Evolutionary conservation across 2,329 filamentous ascomycete species (phyloP).

Genomic region (Verticillium klebahnii): DNA sequence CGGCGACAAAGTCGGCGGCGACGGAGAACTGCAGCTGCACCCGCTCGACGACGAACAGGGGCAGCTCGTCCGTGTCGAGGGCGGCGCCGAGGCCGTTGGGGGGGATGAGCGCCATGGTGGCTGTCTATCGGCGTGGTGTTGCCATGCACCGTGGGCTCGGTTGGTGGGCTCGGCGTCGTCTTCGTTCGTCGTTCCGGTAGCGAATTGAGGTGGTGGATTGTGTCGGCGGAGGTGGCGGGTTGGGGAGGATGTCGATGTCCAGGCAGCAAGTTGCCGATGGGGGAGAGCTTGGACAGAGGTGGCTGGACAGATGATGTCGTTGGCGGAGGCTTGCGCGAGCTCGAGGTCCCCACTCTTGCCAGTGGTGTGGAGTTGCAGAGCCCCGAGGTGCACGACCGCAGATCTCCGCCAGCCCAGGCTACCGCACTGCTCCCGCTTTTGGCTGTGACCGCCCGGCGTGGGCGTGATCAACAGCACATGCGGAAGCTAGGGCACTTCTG

Average conservation of each 20-base stretch:
- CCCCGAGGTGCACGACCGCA: neutral
- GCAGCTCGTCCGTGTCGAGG: constrained; percentile 48
- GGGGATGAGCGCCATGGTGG: constrained; percentile 63
- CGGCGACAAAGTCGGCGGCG: constrained; percentile 91
- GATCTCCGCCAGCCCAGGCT: neutral
- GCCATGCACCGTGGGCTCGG: constrained; percentile 5
- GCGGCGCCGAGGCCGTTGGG: constrained; percentile 69
- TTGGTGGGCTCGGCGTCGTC: constrained; percentile 1
- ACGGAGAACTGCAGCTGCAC: constrained; percentile 94
- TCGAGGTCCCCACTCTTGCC: neutral
- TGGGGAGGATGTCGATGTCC: constrained; percentile 6
- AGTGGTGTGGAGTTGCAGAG: neutral
- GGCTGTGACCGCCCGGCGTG: neutral
- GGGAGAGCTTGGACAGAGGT: constrained; percentile 4
- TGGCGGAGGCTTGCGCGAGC: constrained; percentile 5
- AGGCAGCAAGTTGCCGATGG: neutral
- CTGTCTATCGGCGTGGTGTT: neutral
- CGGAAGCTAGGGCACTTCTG: neutral
- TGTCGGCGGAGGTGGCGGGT: constrained; percentile 1
- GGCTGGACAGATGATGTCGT: constrained; percentile 11
- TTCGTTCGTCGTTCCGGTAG: constrained; percentile 1
- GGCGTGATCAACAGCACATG: neutral
- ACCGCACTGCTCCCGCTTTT: neutral
- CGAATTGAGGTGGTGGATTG: constrained; percentile 2
- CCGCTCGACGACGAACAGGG: constrained; percentile 91